Evolutionary conservation across 345 rosid species (phyloP), one percentile per base, ranked within the genome.

Genomic region (Salix suchowensis): DNA sequence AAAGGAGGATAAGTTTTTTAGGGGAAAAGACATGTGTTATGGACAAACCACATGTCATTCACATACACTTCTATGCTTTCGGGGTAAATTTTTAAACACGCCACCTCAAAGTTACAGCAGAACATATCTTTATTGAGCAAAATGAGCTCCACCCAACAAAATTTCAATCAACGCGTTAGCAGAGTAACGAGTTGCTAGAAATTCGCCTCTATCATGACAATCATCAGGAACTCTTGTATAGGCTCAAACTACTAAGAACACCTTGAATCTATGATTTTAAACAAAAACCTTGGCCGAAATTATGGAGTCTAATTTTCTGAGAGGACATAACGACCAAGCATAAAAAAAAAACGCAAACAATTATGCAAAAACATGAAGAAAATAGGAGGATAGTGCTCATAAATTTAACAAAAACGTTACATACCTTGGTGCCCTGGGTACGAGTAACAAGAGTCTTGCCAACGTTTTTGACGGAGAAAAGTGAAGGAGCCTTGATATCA

Each of bases 391-490:
- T 70, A 14, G 48, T 5, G 28, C 6, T 7, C n/a, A 39, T 12
- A n/a, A 28, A 37, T 13, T 48, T 12, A 30, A 2, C 15, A 40
- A n/a, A 23, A 70, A 2, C 46, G 30, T 10, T 39, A n/a, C 48
- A 67, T 74, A 96, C 98, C 92, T 96, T 92, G 69, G 99, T 93
- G 48, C 97, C 99, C 91, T 96, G 99, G 18, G 98, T 96, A 76
- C 97, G 90, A 75, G 92, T 84, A 48, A 96, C 97, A 60, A 93
- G 94, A 10, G 98, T 96, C 78, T 92, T 96, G 48, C 98, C 99
- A 0, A 96, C 97, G 76, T 90, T 91, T 80, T 85, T 91, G 3
- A 73, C 64, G 5, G 44, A 75, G 80, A 96, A 96, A 69, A 80
- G 81, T 1, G 98, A 89, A 10, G 99, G 99, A 69, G 99, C 98